phyloP scores from a whole-genome alignment of 441 rosid genomes.

The Erodium trifolium region DNA sequence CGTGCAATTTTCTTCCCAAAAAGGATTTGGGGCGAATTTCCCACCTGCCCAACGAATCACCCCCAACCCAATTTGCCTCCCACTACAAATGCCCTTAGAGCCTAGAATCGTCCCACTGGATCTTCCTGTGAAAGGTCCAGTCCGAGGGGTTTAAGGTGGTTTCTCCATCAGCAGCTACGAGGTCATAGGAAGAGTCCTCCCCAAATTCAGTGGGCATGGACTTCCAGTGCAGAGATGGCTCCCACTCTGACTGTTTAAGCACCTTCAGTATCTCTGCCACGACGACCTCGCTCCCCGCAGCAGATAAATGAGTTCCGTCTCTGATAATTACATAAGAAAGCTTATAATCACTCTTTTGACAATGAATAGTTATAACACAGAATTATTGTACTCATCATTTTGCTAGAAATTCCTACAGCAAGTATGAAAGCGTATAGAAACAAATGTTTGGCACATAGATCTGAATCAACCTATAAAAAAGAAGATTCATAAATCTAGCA shows the following conservation, averaged over 20 bases:
- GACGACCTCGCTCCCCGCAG: conserved; percentile 78
- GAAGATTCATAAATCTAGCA: not conserved
- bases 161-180: conserved; percentile 72
- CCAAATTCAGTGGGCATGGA: conserved; percentile 74
- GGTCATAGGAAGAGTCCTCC: conserved; percentile 64
- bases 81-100: no score
- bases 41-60: no score
- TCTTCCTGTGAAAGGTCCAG: conserved; percentile 76
- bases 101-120: conserved; percentile 51
- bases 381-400: not conserved
- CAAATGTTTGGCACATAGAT: not conserved
- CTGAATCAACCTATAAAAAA: not conserved
- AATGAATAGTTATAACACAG: not conserved
- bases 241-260: conserved; percentile 72
- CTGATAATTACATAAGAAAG: conserved; percentile 24
- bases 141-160: conserved; percentile 63
- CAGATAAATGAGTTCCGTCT: conserved; percentile 83
- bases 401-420: not conserved
- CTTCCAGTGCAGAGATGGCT: conserved; percentile 84
- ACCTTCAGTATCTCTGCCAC: conserved; percentile 69
- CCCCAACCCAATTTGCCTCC: no score
- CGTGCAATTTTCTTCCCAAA: no score
- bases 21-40: no score
- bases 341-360: not conserved
- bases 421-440: not conserved